These are phyloP conservation scores for Lecanicillium sp. DNA, from an alignment of 2,329 filamentous ascomycete species.

Conservation along the genomic window DNA sequence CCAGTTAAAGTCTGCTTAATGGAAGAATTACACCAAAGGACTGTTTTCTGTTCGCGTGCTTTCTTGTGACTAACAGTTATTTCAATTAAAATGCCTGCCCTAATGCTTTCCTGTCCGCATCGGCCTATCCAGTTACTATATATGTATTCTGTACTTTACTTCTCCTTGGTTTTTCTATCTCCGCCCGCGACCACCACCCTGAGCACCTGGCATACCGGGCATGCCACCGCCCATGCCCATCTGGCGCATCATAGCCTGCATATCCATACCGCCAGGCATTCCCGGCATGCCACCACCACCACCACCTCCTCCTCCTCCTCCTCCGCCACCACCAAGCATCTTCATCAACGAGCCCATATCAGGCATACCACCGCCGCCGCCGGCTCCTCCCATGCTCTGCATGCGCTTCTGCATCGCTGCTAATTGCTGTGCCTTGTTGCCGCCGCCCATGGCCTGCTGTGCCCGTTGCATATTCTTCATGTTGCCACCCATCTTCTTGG, in stretches of 20 bases:
- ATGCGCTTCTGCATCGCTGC: constrained; percentile 95
- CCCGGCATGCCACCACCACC: constrained; percentile 57
- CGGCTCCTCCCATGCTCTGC: constrained; percentile 77
- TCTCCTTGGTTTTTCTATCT: constrained; percentile 1
- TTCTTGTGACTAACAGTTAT: too few relatives aligned
- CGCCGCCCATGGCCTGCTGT: constrained; percentile 82
- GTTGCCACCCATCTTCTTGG: constrained; percentile 96
- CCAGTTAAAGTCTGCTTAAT: too few relatives aligned
- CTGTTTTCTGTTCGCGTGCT: too few relatives aligned
- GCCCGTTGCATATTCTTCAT: constrained; percentile 97
- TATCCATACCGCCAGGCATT: constrained; percentile 65
- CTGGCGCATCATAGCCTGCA: constrained; percentile 73
- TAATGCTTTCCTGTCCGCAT: too few relatives aligned
- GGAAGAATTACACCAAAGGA: too few relatives aligned
- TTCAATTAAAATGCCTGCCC: too few relatives aligned
- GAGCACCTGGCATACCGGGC: constrained; percentile 15
- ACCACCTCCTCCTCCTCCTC: constrained; percentile 44
- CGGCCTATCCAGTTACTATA: too few relatives aligned
- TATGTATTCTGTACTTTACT: too few relatives aligned
- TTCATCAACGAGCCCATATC: constrained; percentile 86
- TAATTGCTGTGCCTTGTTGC: constrained; percentile 87
- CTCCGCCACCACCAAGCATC: constrained; percentile 75
- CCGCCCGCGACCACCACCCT: constrained; percentile 5
- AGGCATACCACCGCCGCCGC: constrained; percentile 59
- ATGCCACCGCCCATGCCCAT: constrained; percentile 55